Conservation (phyloP, 495 filamentous ascomycete species). For the Astrocystis sublimbata region DNA sequence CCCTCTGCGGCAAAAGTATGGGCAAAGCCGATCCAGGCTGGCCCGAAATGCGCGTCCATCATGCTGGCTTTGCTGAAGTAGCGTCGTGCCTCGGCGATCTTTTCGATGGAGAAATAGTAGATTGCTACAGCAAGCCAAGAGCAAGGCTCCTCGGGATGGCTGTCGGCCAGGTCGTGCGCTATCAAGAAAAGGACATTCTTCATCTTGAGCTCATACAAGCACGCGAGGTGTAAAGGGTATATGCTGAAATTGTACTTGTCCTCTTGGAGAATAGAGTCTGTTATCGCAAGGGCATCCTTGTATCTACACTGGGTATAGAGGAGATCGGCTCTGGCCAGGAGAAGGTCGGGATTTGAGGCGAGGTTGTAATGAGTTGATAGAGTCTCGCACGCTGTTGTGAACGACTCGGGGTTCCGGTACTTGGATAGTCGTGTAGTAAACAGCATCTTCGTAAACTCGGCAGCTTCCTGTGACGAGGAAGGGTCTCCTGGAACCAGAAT, state of each 20-base stretch:
- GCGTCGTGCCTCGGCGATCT: constrained; percentile 88
- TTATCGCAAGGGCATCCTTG: constrained; percentile 79
- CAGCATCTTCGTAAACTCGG: constrained; percentile 92
- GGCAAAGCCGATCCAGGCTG: constrained; percentile 98
- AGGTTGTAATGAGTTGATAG: constrained; percentile 93
- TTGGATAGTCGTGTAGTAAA: constrained; percentile 97
- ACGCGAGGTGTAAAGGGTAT: constrained; percentile 89
- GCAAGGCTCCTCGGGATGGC: constrained; percentile 84
- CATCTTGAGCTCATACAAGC: constrained; percentile 81
- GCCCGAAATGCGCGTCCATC: constrained; percentile 96
- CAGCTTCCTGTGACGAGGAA: constrained; percentile 73
- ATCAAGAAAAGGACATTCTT: constrained; percentile 90
- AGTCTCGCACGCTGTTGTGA: constrained; percentile 84
- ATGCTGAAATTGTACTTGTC: constrained; percentile 87
- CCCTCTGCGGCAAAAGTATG: constrained; percentile 99
- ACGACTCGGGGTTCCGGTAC: constrained; percentile 82
- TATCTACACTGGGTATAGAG: constrained; percentile 95
- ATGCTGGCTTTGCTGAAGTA: constrained; percentile 97
- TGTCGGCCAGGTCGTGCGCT: constrained; percentile 91
- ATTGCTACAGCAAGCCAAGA: constrained; percentile 93
- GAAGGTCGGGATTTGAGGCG: constrained; percentile 80
- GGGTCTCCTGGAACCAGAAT: constrained; percentile 61
- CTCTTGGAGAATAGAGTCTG: constrained; percentile 73
- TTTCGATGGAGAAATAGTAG: constrained; percentile 88
- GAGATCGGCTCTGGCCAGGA: constrained; percentile 88